Evolutionary conservation across 2,329 filamentous ascomycete species (phyloP), one percentile per base, ranked within the genome.

Genomic region (Colletotrichum sp.): DNA sequence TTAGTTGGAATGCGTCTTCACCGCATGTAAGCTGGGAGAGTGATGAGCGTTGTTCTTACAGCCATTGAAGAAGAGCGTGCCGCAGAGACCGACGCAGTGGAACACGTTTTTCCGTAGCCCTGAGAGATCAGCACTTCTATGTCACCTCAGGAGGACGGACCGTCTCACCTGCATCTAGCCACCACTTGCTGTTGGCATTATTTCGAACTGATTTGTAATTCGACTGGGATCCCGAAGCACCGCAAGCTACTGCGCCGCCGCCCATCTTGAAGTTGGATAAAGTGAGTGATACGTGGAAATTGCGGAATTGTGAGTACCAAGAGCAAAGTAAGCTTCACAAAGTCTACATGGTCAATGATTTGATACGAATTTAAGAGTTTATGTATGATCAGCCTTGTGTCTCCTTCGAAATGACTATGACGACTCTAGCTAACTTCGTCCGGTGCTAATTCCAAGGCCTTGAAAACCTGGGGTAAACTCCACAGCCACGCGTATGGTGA

Each of bases 151-250:
- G 9, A 48, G 12, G 39, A 48, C 39, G 39, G 39, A 12, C 12
- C 19, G 9, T 11, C 19, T 22, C 9, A 48, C 39, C 19, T 48
- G 39, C 39, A 11, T 48, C 39, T 6, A 48, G 19, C 39, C 39
- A 48, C 39, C 39, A 48, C 39, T 48, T 48, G 39, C 39, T 48
- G 39, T 48, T 48, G 39, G 39, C 39, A 48, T 48, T 48, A n/a
- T 48, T 48, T 48, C 39, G 19, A 48, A 48, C 19, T 3, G 39
- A 48, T 48, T 48, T 48, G 9, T 48, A 48, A 48, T 48, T 48
- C 5, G 19, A 48, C 19, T 48, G 9, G 39, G 39, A 48, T 48
- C 19, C 19, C 19, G 39, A 48, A n/a, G 39, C 39, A 48, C 39
- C 39, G 19, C 9, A 59, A 48, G 39, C 39, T n/a, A 48, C 39